A percentile compares a stretch with the other conserved stretches of the same genome.
Evolutionary conservation across 2,329 filamentous ascomycete genomes (phyloP).

Genomic region (Aureobasidium sp.): DNA sequence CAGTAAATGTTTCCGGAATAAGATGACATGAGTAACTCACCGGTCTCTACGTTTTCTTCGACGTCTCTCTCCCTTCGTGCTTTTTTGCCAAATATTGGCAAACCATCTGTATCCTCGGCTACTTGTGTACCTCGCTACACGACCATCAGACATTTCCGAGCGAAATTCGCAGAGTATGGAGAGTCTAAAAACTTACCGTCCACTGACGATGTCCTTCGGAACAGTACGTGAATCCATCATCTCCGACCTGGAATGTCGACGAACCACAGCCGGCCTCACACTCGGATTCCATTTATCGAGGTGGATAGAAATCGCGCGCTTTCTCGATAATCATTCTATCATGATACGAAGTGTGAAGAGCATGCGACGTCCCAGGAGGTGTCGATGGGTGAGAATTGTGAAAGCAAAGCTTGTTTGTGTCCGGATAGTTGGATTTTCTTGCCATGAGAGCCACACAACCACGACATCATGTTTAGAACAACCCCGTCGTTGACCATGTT

Average conservation of each 20-base stretch:
- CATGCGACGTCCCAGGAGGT: not conserved
- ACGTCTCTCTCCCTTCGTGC: slow-evolving; percentile 23
- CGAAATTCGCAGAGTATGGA: not conserved
- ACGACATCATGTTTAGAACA: not conserved
- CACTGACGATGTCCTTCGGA: slow-evolving; percentile 66
- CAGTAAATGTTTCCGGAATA: not conserved
- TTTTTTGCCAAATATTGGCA: slow-evolving; percentile 22
- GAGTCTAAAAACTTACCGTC: slow-evolving; percentile 43
- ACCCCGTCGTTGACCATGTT: not conserved
- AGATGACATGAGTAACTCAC: not conserved
- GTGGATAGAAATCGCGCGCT: not conserved
- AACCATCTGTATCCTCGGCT: slow-evolving; percentile 25
- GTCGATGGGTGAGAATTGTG: not conserved
- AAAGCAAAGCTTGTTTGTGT: not conserved
- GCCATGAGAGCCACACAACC: not conserved
- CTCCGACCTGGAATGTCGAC: slow-evolving; percentile 56
- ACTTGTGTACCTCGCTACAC: slow-evolving; percentile 24
- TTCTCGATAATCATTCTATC: not conserved
- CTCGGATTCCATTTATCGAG: slow-evolving; percentile 13
- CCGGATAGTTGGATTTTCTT: not conserved
- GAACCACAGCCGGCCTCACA: slow-evolving; percentile 50
- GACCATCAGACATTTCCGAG: not conserved
- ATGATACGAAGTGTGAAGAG: not conserved
- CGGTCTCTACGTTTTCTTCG: slow-evolving; percentile 16
- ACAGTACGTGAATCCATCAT: slow-evolving; percentile 72